A percentile compares a stretch with the other conserved stretches of the same genome.
phyloP scores from a whole-genome alignment of 192 early-diverging fungal genomes.

The Mortierella alpina region DNA sequence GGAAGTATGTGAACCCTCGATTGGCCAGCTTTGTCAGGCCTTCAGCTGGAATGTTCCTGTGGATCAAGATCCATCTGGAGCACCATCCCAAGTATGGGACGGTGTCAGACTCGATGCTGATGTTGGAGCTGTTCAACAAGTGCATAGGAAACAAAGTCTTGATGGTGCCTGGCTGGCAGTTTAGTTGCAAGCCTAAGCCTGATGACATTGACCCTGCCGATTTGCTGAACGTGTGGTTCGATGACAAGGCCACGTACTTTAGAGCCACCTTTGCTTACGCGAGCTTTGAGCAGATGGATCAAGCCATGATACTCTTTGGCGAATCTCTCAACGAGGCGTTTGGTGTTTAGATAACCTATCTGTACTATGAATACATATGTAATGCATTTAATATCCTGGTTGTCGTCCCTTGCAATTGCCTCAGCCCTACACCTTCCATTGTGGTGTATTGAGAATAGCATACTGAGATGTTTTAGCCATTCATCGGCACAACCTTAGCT shows the following conservation, averaged over 20 bases:
- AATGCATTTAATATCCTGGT: too few species aligned
- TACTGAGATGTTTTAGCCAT: too few species aligned
- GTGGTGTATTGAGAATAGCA: too few species aligned
- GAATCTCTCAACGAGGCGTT: conserved; percentile 25
- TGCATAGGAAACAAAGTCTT: conserved; percentile 68
- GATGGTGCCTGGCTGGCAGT: conserved; percentile 71
- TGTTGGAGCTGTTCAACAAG: conserved; percentile 63
- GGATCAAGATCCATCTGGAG: conserved; percentile 69
- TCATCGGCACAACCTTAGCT: too few species aligned
- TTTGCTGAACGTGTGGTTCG: conserved; percentile 37
- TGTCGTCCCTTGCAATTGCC: too few species aligned
- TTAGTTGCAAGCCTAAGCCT: conserved; percentile 59
- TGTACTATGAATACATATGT: too few species aligned
- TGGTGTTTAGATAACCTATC: conserved; percentile 9
- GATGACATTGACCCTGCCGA: conserved; percentile 24
- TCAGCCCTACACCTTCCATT: too few species aligned
- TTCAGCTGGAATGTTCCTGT: conserved; percentile 87
- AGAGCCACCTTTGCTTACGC: conserved; percentile 73
- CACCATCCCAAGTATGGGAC: conserved; percentile 34
- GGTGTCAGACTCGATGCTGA: conserved; percentile 56
- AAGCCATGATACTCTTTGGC: conserved; percentile 62
- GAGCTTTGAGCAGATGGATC: conserved; percentile 63
- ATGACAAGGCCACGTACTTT: conserved; percentile 62
- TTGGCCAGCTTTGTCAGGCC: conserved; percentile 64
- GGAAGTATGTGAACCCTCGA: conserved; percentile 62